Evolutionary conservation across 1,139 yeast genomes (phyloP), one percentile per base, ranked within the genome.

Genomic region (Suhomyces maxii): DNA sequence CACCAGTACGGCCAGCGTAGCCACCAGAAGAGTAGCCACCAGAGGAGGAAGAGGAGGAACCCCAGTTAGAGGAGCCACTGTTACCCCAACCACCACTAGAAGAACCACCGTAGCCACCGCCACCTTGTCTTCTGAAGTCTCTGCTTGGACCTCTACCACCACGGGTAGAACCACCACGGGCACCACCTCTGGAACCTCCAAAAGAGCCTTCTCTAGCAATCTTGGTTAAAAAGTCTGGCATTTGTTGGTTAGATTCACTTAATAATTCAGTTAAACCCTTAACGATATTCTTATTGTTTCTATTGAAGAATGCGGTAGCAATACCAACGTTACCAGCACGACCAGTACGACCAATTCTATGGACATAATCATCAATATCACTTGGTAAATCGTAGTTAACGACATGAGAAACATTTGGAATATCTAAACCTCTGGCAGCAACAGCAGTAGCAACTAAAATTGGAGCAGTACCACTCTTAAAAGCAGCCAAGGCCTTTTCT

Each of bases 291-390:
- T 80, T 84, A 83, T 90, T 95, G 68, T 87, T 88, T 76, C 98
- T 87, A 86, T 93, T 93, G 76, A 93, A 89, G 79, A 93, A 93
- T 46, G 99, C 96, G 58, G 97, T 91, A 58, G 99, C 97, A 63
- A 88, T 80, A 86, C 99, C 99, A 55, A 87, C 84, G 77, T 93
- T 93, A 81, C 99, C 99, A 63, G 99, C 99, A 84, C 99, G 95
- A 74, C 99, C 99, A 63, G 99, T 93, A 86, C 99, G 95, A 81
- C 99, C 99, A 67, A 93, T 93, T 80, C 99, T 89, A 78, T 93
- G 99, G 54, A 93, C 99, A 68, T 93, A 93, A 73, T 93, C 99
- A 71, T 93, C 99, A 64, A 91, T 88, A 71, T 93, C 98, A 66
- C 89, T 79, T 66, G 99, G 99, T 69, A 93, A 80, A 68, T 93